phyloP scores from a whole-genome alignment of 805 yeast genomes.

The Metschnikowia rubicola region DNA sequence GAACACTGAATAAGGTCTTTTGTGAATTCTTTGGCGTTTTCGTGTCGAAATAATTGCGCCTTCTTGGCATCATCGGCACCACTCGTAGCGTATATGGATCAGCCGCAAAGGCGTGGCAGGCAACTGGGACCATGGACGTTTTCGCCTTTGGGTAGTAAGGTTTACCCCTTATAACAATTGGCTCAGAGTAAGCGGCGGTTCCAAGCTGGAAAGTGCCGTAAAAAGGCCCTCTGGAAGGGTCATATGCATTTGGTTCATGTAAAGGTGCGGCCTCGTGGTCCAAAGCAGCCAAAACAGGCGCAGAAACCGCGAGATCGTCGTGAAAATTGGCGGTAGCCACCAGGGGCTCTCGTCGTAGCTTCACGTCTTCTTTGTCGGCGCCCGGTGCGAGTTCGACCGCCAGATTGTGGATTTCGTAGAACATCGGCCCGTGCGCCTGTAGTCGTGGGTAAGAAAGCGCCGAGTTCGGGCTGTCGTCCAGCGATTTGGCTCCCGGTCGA shows the following conservation, averaged over 20 bases:
- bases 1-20: conserved; percentile 6
- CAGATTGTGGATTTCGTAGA: conserved; percentile 13
- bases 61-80: conserved; percentile 13
- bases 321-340: neutral
- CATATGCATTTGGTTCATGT: conserved; percentile 5
- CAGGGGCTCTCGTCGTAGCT: neutral
- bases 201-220: conserved; percentile 9
- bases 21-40: neutral
- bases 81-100: conserved; percentile 6
- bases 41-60: conserved; percentile 7
- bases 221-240: conserved; percentile 12
- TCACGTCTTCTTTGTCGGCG: neutral
- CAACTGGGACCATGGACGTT: conserved; percentile 2
- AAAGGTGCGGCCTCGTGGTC: conserved; percentile 12
- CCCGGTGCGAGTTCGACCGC: conserved; percentile 3
- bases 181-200: conserved; percentile 12
- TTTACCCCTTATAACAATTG: conserved; percentile 5
- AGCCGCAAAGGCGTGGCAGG: conserved; percentile 11
- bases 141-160: conserved; percentile 5
- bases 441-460: conserved; percentile 12
- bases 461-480: neutral
- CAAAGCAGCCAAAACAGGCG: conserved; percentile 3
- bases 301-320: conserved; percentile 2
- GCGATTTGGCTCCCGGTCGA: neutral
- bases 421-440: conserved; percentile 7